A percentile compares a stretch with the other conserved stretches of the same genome.
These are phyloP conservation scores for Geosiphon pyriformis DNA, from an alignment of 192 early-diverging fungal genomes.

Conservation along the genomic window DNA sequence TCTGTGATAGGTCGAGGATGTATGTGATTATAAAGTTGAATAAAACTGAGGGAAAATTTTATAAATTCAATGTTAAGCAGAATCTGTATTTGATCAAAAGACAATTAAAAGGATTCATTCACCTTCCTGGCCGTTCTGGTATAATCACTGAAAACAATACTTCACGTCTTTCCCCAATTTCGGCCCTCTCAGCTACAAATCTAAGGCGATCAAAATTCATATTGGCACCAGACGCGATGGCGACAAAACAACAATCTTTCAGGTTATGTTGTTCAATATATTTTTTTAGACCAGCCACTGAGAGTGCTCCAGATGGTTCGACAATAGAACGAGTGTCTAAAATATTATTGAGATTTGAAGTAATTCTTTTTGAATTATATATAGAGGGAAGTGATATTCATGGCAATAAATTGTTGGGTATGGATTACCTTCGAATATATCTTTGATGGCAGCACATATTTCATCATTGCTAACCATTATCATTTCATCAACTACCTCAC, in stretches of 20 bases:
- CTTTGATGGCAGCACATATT: constrained; percentile 90
- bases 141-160: constrained; percentile 89
- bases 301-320: constrained; percentile 93
- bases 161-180: constrained; percentile 89
- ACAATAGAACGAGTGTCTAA: constrained; percentile 87
- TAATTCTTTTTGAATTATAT: too few species aligned
- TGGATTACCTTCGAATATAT: constrained; percentile 63
- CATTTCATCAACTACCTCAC: constrained; percentile 82
- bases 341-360: not conserved
- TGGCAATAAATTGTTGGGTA: not conserved
- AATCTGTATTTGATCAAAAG: too few species aligned
- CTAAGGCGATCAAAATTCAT: constrained; percentile 99
- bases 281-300: constrained; percentile 82
- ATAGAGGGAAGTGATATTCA: not conserved
- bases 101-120: too few species aligned
- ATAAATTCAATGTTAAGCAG: too few species aligned
- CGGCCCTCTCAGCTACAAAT: constrained; percentile 94
- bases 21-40: constrained; percentile 73
- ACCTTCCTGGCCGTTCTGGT: constrained; percentile 83
- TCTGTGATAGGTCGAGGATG: constrained; percentile 86
- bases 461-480: constrained; percentile 92
- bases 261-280: constrained; percentile 55
- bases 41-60: constrained; percentile 51
- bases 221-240: constrained; percentile 90
- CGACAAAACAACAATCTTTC: constrained; percentile 61